A percentile compares a stretch with the other conserved stretches of the same genome.
These are phyloP conservation scores for Eimeria sp. DNA, from an alignment of 169 alveolate species.

Conservation along the genomic window DNA sequence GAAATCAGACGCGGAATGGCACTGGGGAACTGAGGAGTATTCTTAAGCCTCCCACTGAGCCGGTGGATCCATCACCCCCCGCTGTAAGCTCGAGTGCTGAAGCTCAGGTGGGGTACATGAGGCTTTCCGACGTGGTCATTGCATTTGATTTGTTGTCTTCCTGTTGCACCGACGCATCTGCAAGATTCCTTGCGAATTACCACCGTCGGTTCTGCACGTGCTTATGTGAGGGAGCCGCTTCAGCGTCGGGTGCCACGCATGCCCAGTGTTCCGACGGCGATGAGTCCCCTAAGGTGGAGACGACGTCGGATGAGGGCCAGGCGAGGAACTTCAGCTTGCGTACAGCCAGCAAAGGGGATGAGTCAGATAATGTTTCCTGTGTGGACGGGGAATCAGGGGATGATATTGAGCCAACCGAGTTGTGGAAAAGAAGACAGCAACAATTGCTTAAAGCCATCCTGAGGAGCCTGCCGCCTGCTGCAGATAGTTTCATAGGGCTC, in stretches of 20 bases:
- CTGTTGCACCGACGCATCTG: slow-evolving; percentile 73
- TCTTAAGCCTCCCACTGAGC: slow-evolving; percentile 64
- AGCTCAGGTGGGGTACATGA: slow-evolving; percentile 60
- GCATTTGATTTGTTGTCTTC: slow-evolving; percentile 68
- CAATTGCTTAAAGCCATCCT: slow-evolving; percentile 60
- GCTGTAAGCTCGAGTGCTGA: slow-evolving; percentile 41
- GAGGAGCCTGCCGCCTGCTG: slow-evolving; percentile 67
- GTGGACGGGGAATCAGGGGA: slow-evolving; percentile 72
- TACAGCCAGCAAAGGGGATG: slow-evolving; percentile 35
- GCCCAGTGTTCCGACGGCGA: slow-evolving; percentile 6
- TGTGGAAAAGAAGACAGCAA: slow-evolving; percentile 61
- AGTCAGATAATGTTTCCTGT: slow-evolving; percentile 54
- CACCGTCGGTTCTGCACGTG: slow-evolving; percentile 71
- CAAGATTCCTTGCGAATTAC: slow-evolving; percentile 45
- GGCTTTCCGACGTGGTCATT: slow-evolving; percentile 65
- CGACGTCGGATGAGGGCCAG: slow-evolving; percentile 33
- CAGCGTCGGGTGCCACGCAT: slow-evolving; percentile 5
- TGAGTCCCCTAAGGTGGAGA: slow-evolving; percentile 28
- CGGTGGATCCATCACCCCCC: slow-evolving; percentile 51
- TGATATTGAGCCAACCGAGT: slow-evolving; percentile 54
- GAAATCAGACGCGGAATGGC: slow-evolving; percentile 50
- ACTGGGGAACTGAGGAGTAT: slow-evolving; percentile 52
- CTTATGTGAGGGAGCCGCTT: slow-evolving; percentile 54
- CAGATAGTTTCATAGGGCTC: slow-evolving; percentile 17
- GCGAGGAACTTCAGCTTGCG: slow-evolving; percentile 19